Evolutionary conservation across 176 grass and related monocot genomes (phyloP), one percentile per base, ranked within the genome.

Genomic region (Stipa capillata): DNA sequence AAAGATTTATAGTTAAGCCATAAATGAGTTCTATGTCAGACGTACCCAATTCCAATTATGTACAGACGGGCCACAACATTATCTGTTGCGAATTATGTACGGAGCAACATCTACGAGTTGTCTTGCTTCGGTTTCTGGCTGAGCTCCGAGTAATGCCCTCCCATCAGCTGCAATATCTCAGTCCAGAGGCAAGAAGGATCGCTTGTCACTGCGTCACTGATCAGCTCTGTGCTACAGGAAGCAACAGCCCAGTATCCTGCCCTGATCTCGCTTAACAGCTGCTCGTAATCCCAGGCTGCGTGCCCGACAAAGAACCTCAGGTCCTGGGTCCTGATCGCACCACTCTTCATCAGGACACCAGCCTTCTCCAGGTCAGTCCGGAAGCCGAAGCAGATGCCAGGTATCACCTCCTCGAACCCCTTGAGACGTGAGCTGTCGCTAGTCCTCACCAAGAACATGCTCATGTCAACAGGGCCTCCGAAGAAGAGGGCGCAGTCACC

Each of bases 91-190:
- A 54, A 29, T 85, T 61, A 21, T 34, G 57, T 34, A 53, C 8
- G n/a, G 11, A 17, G 48, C 3, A 81, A 31, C 29, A 71, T 44
- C 77, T 89, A 89, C 13, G 62, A 69, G 23, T 49, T 65, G 82
- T 92, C 91, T 77, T 85, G 16, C 73, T 88, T 94, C 3, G 92
- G 91, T 82, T 94, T 92, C 85, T 87, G 69, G 36, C 95, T 92
- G 68, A 94, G 86, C 21, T 97, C 91, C 11, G 89, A 89, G 85
- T 94, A 97, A 20, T 91, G 72, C 29, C 89, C 95, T 73, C 95
- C 95, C 95, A 97, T 94, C 29, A 97, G 81, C 83, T 92, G 85
- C 84, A 94, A 42, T 86, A 94, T 90, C 77, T 94, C 87, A 6
- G 91, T 82, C 92, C 95, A 97, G 67, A 97, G 82, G 56, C 72